These are phyloP conservation scores for Phytophthora hybrid DNA, from an alignment of 352 stramenopile species.

Conservation along the genomic window DNA sequence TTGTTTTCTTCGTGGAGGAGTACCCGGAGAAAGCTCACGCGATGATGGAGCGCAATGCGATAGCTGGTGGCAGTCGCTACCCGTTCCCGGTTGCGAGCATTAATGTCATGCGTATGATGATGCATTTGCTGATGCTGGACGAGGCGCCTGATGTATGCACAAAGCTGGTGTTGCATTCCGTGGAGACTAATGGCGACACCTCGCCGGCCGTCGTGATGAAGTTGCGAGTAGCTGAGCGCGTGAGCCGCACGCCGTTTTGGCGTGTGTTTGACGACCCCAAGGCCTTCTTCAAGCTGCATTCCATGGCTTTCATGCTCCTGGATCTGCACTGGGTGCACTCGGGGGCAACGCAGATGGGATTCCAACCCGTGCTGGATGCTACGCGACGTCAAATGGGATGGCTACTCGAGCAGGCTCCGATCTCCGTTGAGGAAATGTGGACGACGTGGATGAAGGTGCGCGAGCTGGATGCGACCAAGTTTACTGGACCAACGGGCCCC, in stretches of 20 bases:
- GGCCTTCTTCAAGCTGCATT: slow-evolving; percentile 79
- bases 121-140: slow-evolving; percentile 86
- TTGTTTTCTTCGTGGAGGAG: slow-evolving; percentile 81
- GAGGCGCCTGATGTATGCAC: slow-evolving; percentile 71
- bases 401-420: slow-evolving; percentile 78
- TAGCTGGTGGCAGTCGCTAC: slow-evolving; percentile 79
- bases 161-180: slow-evolving; percentile 77
- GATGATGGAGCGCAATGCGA: slow-evolving; percentile 85
- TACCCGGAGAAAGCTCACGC: slow-evolving; percentile 76
- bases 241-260: slow-evolving; percentile 85
- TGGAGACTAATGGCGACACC: slow-evolving; percentile 36
- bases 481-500: slow-evolving; percentile 40
- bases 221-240: slow-evolving; percentile 80
- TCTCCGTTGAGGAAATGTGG: slow-evolving; percentile 86
- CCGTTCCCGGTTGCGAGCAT: slow-evolving; percentile 86
- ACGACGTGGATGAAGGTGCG: slow-evolving; percentile 85
- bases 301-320: slow-evolving; percentile 89
- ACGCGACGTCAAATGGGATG: slow-evolving; percentile 84
- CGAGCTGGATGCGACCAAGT: slow-evolving; percentile 74
- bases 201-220: slow-evolving; percentile 66
- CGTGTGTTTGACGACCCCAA: slow-evolving; percentile 75
- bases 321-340: slow-evolving; percentile 86
- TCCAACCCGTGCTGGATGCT: slow-evolving; percentile 81
- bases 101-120: slow-evolving; percentile 89
- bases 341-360: slow-evolving; percentile 85